Evolutionary conservation across 805 yeast species (phyloP).

Genomic region (Candida endomychidarum): DNA sequence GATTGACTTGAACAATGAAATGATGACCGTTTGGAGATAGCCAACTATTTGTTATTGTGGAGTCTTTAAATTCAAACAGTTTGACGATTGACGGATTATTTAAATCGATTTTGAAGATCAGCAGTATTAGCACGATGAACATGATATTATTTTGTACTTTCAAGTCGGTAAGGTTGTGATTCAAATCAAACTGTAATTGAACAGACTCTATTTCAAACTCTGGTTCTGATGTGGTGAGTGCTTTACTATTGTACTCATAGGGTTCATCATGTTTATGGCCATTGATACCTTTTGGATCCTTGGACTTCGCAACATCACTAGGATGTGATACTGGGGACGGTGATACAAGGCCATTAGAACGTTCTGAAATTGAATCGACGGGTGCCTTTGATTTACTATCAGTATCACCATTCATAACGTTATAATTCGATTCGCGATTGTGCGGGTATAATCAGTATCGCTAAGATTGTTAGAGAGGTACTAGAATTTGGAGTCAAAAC

Average conservation of each 20-base stretch:
- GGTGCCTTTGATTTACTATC: background rate
- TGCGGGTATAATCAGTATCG: no score
- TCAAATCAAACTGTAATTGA: constrained; percentile 38
- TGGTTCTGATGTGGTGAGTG: constrained; percentile 17
- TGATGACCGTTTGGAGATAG: constrained; percentile 38
- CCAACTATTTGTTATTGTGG: constrained; percentile 31
- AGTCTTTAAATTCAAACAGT: constrained; percentile 18
- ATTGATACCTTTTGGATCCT: background rate
- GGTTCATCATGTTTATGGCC: background rate
- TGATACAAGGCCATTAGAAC: background rate
- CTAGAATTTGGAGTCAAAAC: no score
- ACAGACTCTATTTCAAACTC: constrained; percentile 35
- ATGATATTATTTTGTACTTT: constrained; percentile 35
- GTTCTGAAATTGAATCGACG: background rate
- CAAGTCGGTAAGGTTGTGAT: constrained; percentile 23
- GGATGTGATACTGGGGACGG: background rate
- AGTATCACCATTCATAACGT: background rate
- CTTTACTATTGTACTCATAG: background rate
- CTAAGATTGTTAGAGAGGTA: no score
- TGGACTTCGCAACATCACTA: no score
- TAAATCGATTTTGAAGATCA: constrained; percentile 33
- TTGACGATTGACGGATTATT: constrained; percentile 34
- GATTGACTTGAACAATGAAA: constrained; percentile 29
- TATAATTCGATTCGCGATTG: background rate
- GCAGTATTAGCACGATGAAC: constrained; percentile 26